phyloP scores from a whole-genome alignment of 1,284 basidiomycete species.

The Pulveroboletus ridleyi region DNA sequence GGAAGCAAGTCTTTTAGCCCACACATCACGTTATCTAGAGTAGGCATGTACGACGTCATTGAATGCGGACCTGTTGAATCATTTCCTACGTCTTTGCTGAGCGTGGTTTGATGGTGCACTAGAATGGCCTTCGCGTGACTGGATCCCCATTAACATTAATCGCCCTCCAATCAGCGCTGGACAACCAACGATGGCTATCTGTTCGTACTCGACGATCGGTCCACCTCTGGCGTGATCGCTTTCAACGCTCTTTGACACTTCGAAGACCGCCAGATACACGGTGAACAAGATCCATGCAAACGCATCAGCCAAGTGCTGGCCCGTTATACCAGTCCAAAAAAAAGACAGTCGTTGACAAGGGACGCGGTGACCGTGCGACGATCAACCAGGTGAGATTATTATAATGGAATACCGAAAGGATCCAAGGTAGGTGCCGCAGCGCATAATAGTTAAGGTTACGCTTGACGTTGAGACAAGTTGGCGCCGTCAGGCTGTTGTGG shows the following conservation, averaged over 20 bases:
- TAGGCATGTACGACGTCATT: constrained; percentile 18
- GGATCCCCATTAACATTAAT: constrained; percentile 11
- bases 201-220: constrained; percentile 62
- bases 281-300: constrained; percentile 39
- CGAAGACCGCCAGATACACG: constrained; percentile 59
- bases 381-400: no score
- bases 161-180: neutral
- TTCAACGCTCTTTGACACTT: constrained; percentile 40
- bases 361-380: no score
- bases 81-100: constrained; percentile 58
- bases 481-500: no score
- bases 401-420: no score
- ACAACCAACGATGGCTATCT: constrained; percentile 42
- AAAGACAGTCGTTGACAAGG: no score
- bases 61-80: constrained; percentile 50
- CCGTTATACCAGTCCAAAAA: no score
- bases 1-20: no score
- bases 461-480: no score
- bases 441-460: no score
- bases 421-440: no score
- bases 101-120: constrained; percentile 63
- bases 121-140: constrained; percentile 67
- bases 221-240: constrained; percentile 54
- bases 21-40: no score
- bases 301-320: constrained; percentile 56